These are phyloP conservation scores for Ustilaginoidea virens DNA, from an alignment of 2,329 filamentous ascomycete species.

Conservation along the genomic window DNA sequence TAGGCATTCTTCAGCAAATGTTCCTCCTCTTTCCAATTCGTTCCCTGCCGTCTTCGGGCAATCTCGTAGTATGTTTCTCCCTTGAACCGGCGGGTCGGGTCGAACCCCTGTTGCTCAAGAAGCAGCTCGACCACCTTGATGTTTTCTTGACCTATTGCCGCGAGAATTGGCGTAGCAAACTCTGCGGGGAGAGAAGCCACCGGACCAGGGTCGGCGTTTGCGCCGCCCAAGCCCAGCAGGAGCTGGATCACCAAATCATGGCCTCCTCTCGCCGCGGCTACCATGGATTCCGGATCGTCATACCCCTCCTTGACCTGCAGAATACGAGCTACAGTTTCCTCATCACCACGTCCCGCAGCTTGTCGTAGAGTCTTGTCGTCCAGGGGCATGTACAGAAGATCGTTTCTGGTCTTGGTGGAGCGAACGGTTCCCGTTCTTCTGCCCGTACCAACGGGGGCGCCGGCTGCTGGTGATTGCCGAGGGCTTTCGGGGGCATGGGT, in stretches of 20 bases:
- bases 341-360: slow-evolving; percentile 45
- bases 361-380: slow-evolving; percentile 45
- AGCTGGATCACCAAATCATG: slow-evolving; percentile 79
- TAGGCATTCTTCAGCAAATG: slow-evolving; percentile 64
- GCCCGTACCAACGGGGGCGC: slow-evolving; percentile 19
- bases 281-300: slow-evolving; percentile 72
- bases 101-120: slow-evolving; percentile 60
- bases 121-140: slow-evolving; percentile 72
- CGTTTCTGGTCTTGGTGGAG: slow-evolving; percentile 49
- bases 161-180: slow-evolving; percentile 81
- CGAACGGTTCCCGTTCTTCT: slow-evolving; percentile 40
- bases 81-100: slow-evolving; percentile 63
- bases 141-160: slow-evolving; percentile 81
- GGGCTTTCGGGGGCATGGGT: slow-evolving; percentile 43
- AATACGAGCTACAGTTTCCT: slow-evolving; percentile 45
- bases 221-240: slow-evolving; percentile 50
- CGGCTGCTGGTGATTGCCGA: slow-evolving; percentile 36
- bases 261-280: slow-evolving; percentile 81
- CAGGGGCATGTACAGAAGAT: slow-evolving; percentile 46
- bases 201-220: slow-evolving; percentile 53
- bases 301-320: slow-evolving; percentile 44
- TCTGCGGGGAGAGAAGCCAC: slow-evolving; percentile 45
- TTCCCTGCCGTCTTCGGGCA: slow-evolving; percentile 65
- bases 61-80: slow-evolving; percentile 80
- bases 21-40: slow-evolving; percentile 81